Conservation (phyloP, 2,329 filamentous ascomycete species). For the Graphilbum ipis-grandicollis region DNA sequence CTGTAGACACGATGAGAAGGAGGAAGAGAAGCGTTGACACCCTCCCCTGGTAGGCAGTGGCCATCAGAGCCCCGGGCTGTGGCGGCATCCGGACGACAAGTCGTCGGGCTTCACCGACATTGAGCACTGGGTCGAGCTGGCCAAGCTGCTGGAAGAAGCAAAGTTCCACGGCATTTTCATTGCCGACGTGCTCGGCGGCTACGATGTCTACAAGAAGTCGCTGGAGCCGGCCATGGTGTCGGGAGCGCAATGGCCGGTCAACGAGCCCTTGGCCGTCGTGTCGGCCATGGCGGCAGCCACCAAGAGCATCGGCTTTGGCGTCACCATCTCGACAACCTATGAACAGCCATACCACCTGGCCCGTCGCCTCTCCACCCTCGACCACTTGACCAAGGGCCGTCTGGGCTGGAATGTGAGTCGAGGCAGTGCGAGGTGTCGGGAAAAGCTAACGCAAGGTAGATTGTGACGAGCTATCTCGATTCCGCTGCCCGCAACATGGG, state of each 20-base stretch:
- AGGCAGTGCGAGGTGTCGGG: too few relatives aligned
- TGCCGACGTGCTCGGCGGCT: slow-evolving; percentile 30
- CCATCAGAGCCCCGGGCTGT: slow-evolving; percentile 15
- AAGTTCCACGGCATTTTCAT: slow-evolving; percentile 47
- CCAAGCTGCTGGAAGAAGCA: slow-evolving; percentile 39
- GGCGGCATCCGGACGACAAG: slow-evolving; percentile 47
- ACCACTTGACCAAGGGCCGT: slow-evolving; percentile 7
- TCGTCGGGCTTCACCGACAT: slow-evolving; percentile 44
- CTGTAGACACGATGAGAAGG: neutral
- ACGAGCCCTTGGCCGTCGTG: slow-evolving; percentile 42
- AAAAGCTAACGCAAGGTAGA: too few relatives aligned
- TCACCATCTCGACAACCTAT: slow-evolving; percentile 4
- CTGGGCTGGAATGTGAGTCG: slow-evolving; percentile 8
- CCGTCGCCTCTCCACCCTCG: slow-evolving; percentile 2
- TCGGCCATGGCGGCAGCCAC: slow-evolving; percentile 8
- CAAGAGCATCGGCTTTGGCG: slow-evolving; percentile 6
- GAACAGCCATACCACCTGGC: slow-evolving; percentile 6
- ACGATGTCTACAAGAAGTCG: slow-evolving; percentile 51
- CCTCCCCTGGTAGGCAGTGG: neutral
- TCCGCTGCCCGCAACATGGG: neutral
- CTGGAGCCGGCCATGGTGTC: slow-evolving; percentile 38
- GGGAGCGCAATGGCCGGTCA: slow-evolving; percentile 55
- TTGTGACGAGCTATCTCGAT: slow-evolving; percentile 6
- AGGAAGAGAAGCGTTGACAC: neutral
- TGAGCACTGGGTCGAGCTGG: slow-evolving; percentile 42